Evolutionary conservation across 495 filamentous ascomycete genomes (phyloP), one percentile per base, ranked within the genome.

Genomic region (Aspergillus steynii): DNA sequence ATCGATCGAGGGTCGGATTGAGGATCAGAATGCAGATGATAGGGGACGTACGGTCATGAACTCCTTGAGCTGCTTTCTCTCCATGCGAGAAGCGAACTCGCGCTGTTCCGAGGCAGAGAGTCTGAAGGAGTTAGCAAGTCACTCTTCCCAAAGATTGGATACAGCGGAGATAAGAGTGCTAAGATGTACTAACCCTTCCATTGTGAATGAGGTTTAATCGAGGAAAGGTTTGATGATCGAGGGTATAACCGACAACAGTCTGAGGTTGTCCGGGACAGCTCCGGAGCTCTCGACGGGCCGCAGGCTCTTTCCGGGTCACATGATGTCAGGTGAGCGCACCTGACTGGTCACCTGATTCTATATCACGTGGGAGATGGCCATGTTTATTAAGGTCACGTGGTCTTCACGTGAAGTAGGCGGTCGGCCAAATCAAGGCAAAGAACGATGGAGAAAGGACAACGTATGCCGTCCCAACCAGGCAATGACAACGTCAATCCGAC

Each of bases 51-150:
- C 95, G 65, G 84, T 90, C 90, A 97, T 96, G 73, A 99, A 97
- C 64, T 97, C 94, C 81, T 96, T 96, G 85, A 98, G 88, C 81
- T 99, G 95, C 78, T 93, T 93, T 77, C 88, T 88, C 81, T 98
- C 91, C 84, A 98, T 91, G 76, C 94, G 90, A 74, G 82, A 68
- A 69, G 94, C 86, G 74, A 99, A 89, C 83, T 98, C 92, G 75
- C 90, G 88, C 79, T 93, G 90, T 79, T 99, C 95, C 59, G 88
- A 74, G 66, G 84, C 74, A 61, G 87, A 93, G 74, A 99, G 91
- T 65, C 76, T 78, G 54, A 25, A 55, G 50, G 26, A n/a, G 59
- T 69, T 61, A 68, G 66, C 56, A 50, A 29, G 42, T 50, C 4
- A 48, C 0, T 42, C 51, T 29, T 34, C 29, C 5, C n/a, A 4